Conservation (phyloP, 257 asterid genomes). For the Striga asiatica region DNA sequence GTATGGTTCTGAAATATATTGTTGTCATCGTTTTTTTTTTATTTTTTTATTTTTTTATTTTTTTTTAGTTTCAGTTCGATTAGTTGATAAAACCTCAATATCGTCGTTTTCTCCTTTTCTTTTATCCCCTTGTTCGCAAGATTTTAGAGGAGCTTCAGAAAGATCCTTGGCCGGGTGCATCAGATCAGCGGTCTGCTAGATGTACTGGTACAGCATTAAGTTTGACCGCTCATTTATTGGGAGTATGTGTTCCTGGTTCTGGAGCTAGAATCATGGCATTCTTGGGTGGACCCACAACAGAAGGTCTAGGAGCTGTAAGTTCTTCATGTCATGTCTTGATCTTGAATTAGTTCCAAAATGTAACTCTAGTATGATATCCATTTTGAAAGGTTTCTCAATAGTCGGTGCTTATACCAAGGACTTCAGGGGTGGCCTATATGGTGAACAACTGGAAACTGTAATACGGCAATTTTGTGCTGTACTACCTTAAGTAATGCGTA, state of each 20-base stretch:
- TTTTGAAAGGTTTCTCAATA: not conserved
- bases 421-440: not conserved
- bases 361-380: not conserved
- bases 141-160: slow-evolving; percentile 94
- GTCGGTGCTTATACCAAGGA: not conserved
- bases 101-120: slow-evolving; percentile 14
- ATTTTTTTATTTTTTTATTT: not conserved
- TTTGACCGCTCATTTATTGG: slow-evolving; percentile 90
- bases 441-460: not conserved
- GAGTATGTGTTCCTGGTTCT: slow-evolving; percentile 89
- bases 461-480: not conserved
- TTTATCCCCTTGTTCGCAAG: slow-evolving; percentile 28
- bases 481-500: not conserved
- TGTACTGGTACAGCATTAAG: slow-evolving; percentile 91
- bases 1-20: slow-evolving; percentile 33
- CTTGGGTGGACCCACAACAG: slow-evolving; percentile 95
- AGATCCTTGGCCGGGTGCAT: slow-evolving; percentile 93
- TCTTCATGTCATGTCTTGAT: not conserved
- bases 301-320: slow-evolving; percentile 91
- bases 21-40: slow-evolving; percentile 1
- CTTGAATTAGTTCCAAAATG: not conserved
- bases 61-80: not conserved
- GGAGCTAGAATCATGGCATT: slow-evolving; percentile 97
- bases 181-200: slow-evolving; percentile 86
- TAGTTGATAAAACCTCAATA: slow-evolving; percentile 14